Evolutionary conservation across 257 asterid genomes (phyloP).

Genomic region (Capsicum baccatum): DNA sequence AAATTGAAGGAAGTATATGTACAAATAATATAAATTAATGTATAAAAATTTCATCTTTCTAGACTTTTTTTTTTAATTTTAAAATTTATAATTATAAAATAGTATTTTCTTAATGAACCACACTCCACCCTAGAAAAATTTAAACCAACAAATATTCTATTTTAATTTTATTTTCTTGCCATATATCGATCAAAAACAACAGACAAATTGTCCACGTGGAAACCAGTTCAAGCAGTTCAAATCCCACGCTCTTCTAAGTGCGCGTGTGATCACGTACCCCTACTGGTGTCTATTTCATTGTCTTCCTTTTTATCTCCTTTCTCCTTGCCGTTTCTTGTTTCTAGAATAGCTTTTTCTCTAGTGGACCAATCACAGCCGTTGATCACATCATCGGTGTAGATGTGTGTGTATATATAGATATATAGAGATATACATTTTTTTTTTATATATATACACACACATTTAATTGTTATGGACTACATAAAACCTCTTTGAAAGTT

Average conservation of each 20-base stretch:
- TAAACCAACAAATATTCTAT: no score
- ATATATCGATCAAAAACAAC: background rate
- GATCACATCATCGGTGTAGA: conserved; percentile 23
- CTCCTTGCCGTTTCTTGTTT: background rate
- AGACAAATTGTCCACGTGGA: conserved; percentile 10
- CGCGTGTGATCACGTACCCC: conserved; percentile 1
- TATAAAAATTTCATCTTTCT: no score
- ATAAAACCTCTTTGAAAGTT: conserved; percentile 2
- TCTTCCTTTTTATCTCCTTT: background rate
- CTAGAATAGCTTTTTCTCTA: background rate
- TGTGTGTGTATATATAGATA: background rate
- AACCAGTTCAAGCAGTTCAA: background rate
- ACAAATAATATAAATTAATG: no score
- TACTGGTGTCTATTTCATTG: background rate
- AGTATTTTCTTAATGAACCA: no score
- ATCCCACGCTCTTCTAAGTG: background rate
- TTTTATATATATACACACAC: background rate
- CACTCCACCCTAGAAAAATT: no score
- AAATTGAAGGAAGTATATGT: no score
- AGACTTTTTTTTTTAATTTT: no score
- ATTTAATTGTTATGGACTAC: background rate
- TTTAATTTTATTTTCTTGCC: background rate
- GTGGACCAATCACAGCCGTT: conserved; percentile 18
- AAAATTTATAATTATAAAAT: no score
- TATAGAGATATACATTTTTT: no score